Evolutionary conservation across 2,329 filamentous ascomycete genomes (phyloP), one percentile per base, ranked within the genome.

Genomic region (Capronia coronata): DNA sequence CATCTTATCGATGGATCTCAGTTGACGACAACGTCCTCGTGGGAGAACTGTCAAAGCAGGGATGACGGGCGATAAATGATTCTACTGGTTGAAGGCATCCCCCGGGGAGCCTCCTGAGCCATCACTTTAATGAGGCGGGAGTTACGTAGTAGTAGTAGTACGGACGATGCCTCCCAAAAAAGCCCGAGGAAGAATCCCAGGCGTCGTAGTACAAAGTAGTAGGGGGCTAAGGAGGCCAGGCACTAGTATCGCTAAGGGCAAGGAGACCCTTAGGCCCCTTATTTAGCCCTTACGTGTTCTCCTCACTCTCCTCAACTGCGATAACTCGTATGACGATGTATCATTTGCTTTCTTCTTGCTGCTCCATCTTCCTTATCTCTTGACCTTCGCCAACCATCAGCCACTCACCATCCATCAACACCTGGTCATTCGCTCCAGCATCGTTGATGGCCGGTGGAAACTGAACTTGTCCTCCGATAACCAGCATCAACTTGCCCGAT

Each of bases 311-410:
- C n/a, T n/a, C n/a, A n/a, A n/a, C n/a, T n/a, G n/a, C n/a, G n/a
- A n/a, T n/a, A n/a, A n/a, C n/a, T n/a, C n/a, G n/a, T n/a, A n/a
- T n/a, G n/a, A n/a, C n/a, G n/a, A n/a, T n/a, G n/a, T n/a, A n/a
- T n/a, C n/a, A n/a, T n/a, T 16, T 37, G 37, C 29, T 37, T 37
- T n/a, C 29, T 13, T 43, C 39, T 27, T 30, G 38, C 35, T 30
- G 27, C 38, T 21, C 22, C n/a, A 45, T 35, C 35, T 49, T 34
- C 46, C 52, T 55, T 55, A 55, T 55, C 52, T 55, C 52, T 55
- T 25, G 49, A 32, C 39, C 45, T 40, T 55, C 48, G 40, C 52
- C n/a, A 47, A 19, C 30, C 27, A 11, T 38, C 52, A 47, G 34
- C 53, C 53, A 55, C 39, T 55, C 46, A 55, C 43, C 41, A 16